phyloP scores from a whole-genome alignment of 306 rosid genomes.

The Cicer pinnatifidum region DNA sequence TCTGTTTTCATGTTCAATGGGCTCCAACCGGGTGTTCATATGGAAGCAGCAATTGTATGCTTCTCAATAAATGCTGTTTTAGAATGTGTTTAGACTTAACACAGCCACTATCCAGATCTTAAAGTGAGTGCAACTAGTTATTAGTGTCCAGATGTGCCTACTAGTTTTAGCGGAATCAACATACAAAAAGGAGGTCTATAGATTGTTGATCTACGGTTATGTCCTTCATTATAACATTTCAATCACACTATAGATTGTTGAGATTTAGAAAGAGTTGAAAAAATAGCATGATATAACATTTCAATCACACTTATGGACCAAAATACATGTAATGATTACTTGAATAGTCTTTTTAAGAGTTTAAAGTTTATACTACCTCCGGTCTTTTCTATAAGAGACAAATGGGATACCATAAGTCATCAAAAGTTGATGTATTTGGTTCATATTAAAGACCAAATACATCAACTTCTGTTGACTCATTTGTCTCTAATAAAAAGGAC shows the following conservation, averaged over 20 bases:
- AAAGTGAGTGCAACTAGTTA: neutral
- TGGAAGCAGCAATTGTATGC: neutral
- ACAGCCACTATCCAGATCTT: slow-evolving; percentile 9
- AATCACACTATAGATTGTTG: no score
- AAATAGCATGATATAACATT: no score
- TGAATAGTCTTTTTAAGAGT: slow-evolving; percentile 25
- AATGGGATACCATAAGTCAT: no score
- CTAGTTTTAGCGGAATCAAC: neutral
- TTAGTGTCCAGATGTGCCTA: neutral
- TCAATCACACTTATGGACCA: neutral
- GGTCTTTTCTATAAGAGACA: no score
- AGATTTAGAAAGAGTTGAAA: no score
- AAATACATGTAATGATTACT: slow-evolving; percentile 17
- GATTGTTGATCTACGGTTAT: neutral
- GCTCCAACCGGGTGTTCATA: neutral
- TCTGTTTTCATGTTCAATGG: neutral
- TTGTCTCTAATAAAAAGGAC: no score
- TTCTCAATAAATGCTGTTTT: neutral
- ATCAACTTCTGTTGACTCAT: no score
- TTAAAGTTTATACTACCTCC: neutral
- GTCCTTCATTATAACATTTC: slow-evolving; percentile 1
- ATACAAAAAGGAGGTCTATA: neutral
- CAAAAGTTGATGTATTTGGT: no score
- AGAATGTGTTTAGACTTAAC: slow-evolving; percentile 9
- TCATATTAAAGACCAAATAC: neutral